Conservation (phyloP, 2,329 filamentous ascomycete genomes). For the Colletotrichum zoysiae region DNA sequence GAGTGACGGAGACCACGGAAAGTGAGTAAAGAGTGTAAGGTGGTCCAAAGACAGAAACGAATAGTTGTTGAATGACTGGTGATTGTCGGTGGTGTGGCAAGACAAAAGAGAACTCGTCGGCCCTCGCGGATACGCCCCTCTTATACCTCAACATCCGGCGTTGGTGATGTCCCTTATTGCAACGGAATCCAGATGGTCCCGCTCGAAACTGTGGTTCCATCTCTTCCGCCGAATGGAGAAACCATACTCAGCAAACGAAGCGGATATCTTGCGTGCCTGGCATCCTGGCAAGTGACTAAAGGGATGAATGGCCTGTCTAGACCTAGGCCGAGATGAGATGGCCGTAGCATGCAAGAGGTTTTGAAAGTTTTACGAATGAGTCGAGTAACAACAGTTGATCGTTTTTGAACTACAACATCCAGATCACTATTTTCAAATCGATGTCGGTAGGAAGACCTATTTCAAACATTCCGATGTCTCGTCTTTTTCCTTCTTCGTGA, state of each 20-base stretch:
- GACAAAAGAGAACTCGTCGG: background rate
- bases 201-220: background rate
- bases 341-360: background rate
- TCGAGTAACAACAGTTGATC: background rate
- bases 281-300: background rate
- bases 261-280: background rate
- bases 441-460: background rate
- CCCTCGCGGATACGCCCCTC: background rate
- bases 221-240: background rate
- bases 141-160: background rate
- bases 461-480: background rate
- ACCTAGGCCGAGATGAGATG: background rate
- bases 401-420: background rate
- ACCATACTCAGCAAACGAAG: background rate
- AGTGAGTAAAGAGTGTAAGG: background rate
- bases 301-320: background rate
- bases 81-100: background rate
- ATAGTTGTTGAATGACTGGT: background rate
- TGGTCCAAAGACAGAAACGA: background rate
- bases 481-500: background rate
- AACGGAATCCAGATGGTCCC: background rate
- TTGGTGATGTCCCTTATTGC: background rate
- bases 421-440: background rate
- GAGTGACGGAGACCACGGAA: conserved; percentile 1
- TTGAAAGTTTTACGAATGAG: background rate